Evolutionary conservation across 1,139 yeast genomes (phyloP), one percentile per base, ranked within the genome.

Genomic region (Suhomyces bokatorum): DNA sequence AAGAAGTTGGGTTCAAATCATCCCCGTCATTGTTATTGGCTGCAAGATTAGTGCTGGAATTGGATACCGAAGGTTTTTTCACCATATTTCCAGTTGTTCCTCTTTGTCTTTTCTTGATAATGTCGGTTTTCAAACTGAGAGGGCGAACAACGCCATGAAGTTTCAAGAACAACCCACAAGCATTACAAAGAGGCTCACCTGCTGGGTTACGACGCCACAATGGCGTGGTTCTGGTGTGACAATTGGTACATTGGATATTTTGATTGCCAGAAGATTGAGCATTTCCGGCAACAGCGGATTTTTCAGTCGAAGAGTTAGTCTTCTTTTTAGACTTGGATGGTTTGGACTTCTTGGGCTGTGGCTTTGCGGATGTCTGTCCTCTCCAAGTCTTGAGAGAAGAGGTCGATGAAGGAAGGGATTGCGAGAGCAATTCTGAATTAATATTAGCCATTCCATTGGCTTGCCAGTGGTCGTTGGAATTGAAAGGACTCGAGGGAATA

Each of bases 61-160:
- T 13, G n/a, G 36, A 22, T 10, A 33, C 39, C 16, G 45, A 12
- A 28, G 42, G 37, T 32, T 45, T 54, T 37, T 51, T 49, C 41
- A 38, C 48, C 28, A 47, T 39, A 14, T 43, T 45, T n/a, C 41
- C 39, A 33, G 41, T 37, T 24, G 56, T 50, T 1, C 65, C 63
- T 26, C 67, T 53, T 37, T 62, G 67, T 28, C 67, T 50, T 49
- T 61, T 62, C 39, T 62, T 61, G 44, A 62, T 61, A 7, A 62
- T 64, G 37, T 62, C 66, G 1, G 66, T 62, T 36, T 62, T 62
- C 44, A 62, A 52, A 35, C 63, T 58, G 22, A 61, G 54, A 12
- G 66, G 66, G n/a, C 66, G 43, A 22, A 59, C 63, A 5, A 61
- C 61, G 10, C 66, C 66, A 32, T 62, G 66, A 13, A 62, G 48